Percentiles rank a stretch among this genome's conserved stretches.
These are phyloP conservation scores for Mrakia gelida DNA, from an alignment of 768 basidiomycete genomes.

Conservation along the genomic window DNA sequence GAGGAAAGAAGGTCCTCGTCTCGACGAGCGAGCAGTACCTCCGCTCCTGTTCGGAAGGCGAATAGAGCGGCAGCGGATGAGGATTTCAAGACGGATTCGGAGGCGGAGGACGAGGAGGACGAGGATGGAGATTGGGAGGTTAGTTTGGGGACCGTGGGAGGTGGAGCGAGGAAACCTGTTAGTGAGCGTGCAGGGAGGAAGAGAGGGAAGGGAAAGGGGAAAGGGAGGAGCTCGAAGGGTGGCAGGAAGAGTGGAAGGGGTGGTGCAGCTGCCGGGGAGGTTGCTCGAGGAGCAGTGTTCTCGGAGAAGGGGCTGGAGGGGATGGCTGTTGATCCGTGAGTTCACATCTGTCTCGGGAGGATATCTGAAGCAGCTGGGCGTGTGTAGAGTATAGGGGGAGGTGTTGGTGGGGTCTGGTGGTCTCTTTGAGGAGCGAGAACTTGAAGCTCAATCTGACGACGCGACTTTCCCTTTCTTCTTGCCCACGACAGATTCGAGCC, in stretches of 20 bases:
- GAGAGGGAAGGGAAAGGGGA: neutral
- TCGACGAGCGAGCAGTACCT: neutral
- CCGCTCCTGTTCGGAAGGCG: neutral
- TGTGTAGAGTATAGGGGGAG: neutral
- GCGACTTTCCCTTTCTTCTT: neutral
- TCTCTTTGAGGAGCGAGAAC: no score
- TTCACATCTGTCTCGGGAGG: no score
- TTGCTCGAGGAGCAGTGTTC: neutral
- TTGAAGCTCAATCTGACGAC: no score
- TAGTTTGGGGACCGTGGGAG: neutral
- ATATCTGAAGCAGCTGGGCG: no score
- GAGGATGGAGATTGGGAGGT: neutral
- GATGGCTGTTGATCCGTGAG: constrained; percentile 11
- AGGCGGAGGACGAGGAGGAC: constrained; percentile 2
- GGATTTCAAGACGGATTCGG: neutral
- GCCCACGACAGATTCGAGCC: constrained; percentile 35
- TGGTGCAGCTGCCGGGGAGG: neutral
- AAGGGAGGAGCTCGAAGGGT: neutral
- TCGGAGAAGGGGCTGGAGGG: constrained; percentile 6
- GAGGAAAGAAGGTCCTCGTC: neutral
- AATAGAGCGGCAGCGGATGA: neutral
- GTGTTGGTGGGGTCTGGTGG: neutral
- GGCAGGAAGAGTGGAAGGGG: neutral
- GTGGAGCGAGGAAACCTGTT: neutral
- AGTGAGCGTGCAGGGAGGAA: neutral